A percentile compares a stretch with the other conserved stretches of the same genome.
Conservation (phyloP, 306 rosid genomes). For the Gynostemma pentaphyllum region DNA sequence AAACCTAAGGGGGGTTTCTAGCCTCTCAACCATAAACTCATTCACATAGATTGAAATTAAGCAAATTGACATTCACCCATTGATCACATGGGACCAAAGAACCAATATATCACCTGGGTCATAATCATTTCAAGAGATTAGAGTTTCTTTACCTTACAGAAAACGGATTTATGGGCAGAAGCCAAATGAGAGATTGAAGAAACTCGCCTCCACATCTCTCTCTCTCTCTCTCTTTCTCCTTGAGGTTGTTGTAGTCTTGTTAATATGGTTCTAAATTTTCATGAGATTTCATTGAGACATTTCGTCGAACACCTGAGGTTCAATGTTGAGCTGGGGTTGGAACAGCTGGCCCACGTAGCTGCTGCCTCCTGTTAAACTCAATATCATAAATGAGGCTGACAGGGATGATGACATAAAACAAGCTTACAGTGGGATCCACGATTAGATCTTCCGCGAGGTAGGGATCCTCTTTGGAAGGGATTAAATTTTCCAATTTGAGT, state of each 20-base stretch:
- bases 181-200: conserved; percentile 22
- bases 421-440: not conserved
- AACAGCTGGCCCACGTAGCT: not conserved
- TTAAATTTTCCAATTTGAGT: not conserved
- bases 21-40: not conserved
- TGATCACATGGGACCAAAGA: not conserved
- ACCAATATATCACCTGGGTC: not conserved
- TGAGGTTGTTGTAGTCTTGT: not conserved
- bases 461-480: not conserved
- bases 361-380: not conserved
- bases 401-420: not conserved
- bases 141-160: conserved; percentile 19
- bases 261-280: not conserved
- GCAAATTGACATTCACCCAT: not conserved
- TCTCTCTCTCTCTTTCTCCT: not conserved
- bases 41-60: not conserved
- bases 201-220: conserved; percentile 48
- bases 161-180: conserved; percentile 23
- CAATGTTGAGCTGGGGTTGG: not conserved
- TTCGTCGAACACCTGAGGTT: conserved; percentile 17
- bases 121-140: not conserved
- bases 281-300: conserved; percentile 14
- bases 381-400: not conserved
- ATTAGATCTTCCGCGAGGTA: not conserved
- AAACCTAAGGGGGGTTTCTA: not conserved